phyloP scores from a whole-genome alignment of 352 stramenopile species.

The Globisporangium megalacanthum region DNA sequence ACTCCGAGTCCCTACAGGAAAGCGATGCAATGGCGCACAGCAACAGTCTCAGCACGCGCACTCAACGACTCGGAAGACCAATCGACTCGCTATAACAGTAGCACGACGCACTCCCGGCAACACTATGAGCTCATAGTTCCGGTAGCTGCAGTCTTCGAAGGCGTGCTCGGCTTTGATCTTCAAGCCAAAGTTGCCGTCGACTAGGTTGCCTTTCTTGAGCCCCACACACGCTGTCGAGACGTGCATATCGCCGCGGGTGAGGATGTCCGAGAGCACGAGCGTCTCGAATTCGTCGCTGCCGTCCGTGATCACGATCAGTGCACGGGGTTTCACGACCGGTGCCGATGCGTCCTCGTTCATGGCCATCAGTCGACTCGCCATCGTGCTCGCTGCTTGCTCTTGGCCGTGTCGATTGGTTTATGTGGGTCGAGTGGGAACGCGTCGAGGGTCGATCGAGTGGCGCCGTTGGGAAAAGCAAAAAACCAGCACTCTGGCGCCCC shows the following conservation, averaged over 20 bases:
- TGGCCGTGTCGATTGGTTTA: slow-evolving; percentile 3
- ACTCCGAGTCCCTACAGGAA: slow-evolving; percentile 34
- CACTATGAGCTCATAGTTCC: slow-evolving; percentile 63
- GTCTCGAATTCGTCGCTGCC: slow-evolving; percentile 67
- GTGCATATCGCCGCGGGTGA: slow-evolving; percentile 50
- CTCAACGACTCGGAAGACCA: not conserved
- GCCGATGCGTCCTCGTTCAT: slow-evolving; percentile 9
- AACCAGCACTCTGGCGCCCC: not conserved
- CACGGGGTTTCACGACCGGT: slow-evolving; percentile 47
- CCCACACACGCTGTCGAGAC: slow-evolving; percentile 53
- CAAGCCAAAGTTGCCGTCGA: slow-evolving; percentile 56
- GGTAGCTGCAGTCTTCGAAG: slow-evolving; percentile 63
- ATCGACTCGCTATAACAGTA: not conserved
- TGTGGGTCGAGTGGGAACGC: not conserved
- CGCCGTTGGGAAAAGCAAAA: slow-evolving; percentile 3
- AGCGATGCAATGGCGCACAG: not conserved
- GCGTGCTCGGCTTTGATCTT: slow-evolving; percentile 55
- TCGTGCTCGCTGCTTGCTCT: slow-evolving; percentile 1
- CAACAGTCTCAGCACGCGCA: not conserved
- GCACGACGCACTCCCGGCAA: slow-evolving; percentile 45
- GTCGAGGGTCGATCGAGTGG: not conserved
- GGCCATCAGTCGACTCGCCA: slow-evolving; percentile 9
- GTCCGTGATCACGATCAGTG: slow-evolving; percentile 53
- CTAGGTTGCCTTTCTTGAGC: slow-evolving; percentile 47
- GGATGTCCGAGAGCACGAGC: slow-evolving; percentile 54